Percentiles rank a stretch among this genome's conserved stretches.
These are phyloP conservation scores for Poa pratensis DNA, from an alignment of 176 grass and related monocot species.

Conservation along the genomic window DNA sequence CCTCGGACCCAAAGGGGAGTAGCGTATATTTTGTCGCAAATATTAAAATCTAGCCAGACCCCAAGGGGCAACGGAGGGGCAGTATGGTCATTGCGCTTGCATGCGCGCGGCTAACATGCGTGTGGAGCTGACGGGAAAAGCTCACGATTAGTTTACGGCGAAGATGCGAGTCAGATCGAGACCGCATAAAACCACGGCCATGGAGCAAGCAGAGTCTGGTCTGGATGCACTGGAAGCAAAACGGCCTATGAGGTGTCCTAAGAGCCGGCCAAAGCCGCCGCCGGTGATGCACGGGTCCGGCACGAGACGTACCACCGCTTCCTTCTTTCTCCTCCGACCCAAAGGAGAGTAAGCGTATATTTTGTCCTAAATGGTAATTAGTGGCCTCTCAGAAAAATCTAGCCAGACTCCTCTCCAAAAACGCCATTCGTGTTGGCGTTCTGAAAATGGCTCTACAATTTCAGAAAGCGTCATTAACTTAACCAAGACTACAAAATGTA, in stretches of 20 bases:
- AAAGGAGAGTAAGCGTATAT: no score
- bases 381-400: no score
- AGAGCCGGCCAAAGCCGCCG: not conserved
- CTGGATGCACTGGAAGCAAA: not conserved
- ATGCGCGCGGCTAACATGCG: constrained; percentile 3
- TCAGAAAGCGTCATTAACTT: no score
- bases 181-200: not conserved
- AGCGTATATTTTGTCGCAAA: no score
- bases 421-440: no score
- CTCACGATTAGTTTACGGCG: no score
- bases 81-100: not conserved
- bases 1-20: no score
- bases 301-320: not conserved
- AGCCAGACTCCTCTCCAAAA: no score
- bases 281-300: not conserved
- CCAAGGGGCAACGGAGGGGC: constrained; percentile 12
- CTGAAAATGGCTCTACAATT: no score
- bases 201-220: not conserved
- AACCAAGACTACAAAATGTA: no score
- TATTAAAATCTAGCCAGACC: no score
- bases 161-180: not conserved
- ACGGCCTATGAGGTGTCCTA: not conserved
- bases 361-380: no score
- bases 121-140: not conserved
- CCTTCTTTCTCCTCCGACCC: not conserved